Evolutionary conservation across 75 land plant genomes (phyloP), one percentile per base, ranked within the genome.

Genomic region (Pseudotsuga menziesii): DNA sequence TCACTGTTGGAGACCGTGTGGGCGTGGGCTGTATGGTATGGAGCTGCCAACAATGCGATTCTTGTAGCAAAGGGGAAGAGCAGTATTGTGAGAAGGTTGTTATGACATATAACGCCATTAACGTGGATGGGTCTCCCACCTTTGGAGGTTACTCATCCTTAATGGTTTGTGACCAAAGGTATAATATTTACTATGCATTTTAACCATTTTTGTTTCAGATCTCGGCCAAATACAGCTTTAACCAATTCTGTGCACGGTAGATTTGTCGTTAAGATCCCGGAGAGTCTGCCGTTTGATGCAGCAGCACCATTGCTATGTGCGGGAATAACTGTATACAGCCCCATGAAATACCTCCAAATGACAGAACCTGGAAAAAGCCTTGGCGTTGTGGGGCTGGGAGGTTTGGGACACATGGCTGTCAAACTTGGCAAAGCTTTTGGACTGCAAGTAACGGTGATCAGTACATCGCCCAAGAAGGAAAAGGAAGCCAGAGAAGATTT

Each of bases 1-100:
- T 92, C 79, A 82, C 75, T 59, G 83, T 81, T 22, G 96, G 96
- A 0, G 95, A 93, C 4, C 64, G 70, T 54, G 89, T 89, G 0
- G 96, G 94, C 3, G 92, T 92, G 8, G 96, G 96, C 2, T 91
- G 89, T 64, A 56, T 91, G 67, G 88, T 86, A 0, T 77, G 79
- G 2, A 80, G 89, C 0, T 93, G 96, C 75, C 76, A 80, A 69
- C 32, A 81, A 0, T 93, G 96, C 36, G 88, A 84, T 66, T 70
- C 60, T 55, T 93, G 96, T 78, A 59, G 80, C 36, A 56, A 52
- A 26, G 80, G 77, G 3, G 79, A 74, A 17, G 94, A 93, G 74
- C 88, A 93, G 36, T 93, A 85, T 79, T 93, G 96, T 57, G 81
- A 78, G 4, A 20, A 85, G 32, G 32, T 83, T 2, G 78, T 87